These are phyloP conservation scores for Blepharisma japonicum DNA, from an alignment of 73 alveolate genomes.

Conservation along the genomic window DNA sequence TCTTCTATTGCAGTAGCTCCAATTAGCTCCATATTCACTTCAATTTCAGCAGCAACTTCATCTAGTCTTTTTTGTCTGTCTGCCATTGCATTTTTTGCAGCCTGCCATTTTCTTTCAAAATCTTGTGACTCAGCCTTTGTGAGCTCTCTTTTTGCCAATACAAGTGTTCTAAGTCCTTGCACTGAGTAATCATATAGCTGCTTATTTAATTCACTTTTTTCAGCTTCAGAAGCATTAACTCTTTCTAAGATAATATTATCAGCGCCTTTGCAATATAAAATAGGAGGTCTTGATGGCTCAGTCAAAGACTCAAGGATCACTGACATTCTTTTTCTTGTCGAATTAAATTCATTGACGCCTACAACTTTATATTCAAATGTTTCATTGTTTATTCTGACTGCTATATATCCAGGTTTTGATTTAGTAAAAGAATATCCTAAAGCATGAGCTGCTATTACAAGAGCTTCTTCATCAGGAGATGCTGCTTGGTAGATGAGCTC, in stretches of 20 bases:
- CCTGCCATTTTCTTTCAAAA: slow-evolving; percentile 55
- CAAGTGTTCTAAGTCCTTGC: slow-evolving; percentile 69
- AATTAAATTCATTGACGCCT: slow-evolving; percentile 72
- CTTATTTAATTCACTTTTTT: neutral
- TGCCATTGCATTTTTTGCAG: slow-evolving; percentile 53
- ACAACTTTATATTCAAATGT: slow-evolving; percentile 49
- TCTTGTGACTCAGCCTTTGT: slow-evolving; percentile 55
- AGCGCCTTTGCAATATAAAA: slow-evolving; percentile 68
- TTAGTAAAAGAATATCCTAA: slow-evolving; percentile 36
- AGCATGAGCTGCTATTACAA: slow-evolving; percentile 64
- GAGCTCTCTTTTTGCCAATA: slow-evolving; percentile 68
- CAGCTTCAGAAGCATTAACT: slow-evolving; percentile 25
- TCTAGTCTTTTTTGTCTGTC: slow-evolving; percentile 69
- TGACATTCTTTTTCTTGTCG: slow-evolving; percentile 88
- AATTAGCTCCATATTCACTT: slow-evolving; percentile 67
- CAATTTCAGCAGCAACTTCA: slow-evolving; percentile 77
- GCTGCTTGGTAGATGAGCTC: slow-evolving; percentile 74
- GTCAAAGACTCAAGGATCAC: slow-evolving; percentile 48
- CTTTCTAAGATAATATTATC: slow-evolving; percentile 52
- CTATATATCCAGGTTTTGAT: slow-evolving; percentile 3
- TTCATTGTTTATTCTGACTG: neutral
- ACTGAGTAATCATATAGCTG: slow-evolving; percentile 36
- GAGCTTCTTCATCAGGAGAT: slow-evolving; percentile 93
- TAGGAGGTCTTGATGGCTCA: slow-evolving; percentile 23
- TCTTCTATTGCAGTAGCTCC: slow-evolving; percentile 99